Base-by-base conservation (phyloP, 805 yeast species). In the Groenewaldozyma tartarivorans region DNA sequence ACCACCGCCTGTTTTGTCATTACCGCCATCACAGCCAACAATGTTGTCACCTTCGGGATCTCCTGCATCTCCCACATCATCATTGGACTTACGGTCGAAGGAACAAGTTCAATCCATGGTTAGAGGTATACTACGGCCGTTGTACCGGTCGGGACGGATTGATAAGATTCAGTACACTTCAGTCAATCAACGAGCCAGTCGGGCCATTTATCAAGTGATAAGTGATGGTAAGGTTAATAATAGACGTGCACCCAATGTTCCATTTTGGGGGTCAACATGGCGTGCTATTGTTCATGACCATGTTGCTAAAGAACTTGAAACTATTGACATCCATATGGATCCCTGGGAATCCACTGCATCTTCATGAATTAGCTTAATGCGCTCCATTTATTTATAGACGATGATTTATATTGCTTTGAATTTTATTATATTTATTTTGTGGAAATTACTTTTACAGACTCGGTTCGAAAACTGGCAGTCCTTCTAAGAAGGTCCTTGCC, bases 401-500 rank as follows among this genome's bases (percentile, higher is more conserved):
- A n/a, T n/a, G n/a, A n/a, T n/a, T n/a, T n/a, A n/a, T n/a, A n/a
- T n/a, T n/a, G n/a, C n/a, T 7, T 6, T 32, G 35, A 32, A n/a
- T n/a, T 32, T 11, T n/a, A 6, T 34, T 34, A 34, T 34, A 16
- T 15, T 34, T 34, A 16, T 9, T 34, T 15, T n/a, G n/a, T n/a
- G n/a, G n/a, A 13, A 24, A 9, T 9, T 24, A 24, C 11, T 9
- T 9, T 13, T 24, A 24, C 36, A 16, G 26, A 13, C 30, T 31
- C 5, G 22, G 17, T 16, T 20, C 44, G 37, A 53, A 42, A 13
- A 45, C 47, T n/a, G 56, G 56, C 31, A 50, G 34, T 42, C 50
- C 47, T 32, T 58, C 81, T 60, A 88, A 71, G 38, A 70, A 67
- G 18, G 71, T 75, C 63, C 87, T 81, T 60, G 86, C 82, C 58